Base-by-base conservation (phyloP, 495 filamentous ascomycete species). In the Talaromyces proteolyticus region DNA sequence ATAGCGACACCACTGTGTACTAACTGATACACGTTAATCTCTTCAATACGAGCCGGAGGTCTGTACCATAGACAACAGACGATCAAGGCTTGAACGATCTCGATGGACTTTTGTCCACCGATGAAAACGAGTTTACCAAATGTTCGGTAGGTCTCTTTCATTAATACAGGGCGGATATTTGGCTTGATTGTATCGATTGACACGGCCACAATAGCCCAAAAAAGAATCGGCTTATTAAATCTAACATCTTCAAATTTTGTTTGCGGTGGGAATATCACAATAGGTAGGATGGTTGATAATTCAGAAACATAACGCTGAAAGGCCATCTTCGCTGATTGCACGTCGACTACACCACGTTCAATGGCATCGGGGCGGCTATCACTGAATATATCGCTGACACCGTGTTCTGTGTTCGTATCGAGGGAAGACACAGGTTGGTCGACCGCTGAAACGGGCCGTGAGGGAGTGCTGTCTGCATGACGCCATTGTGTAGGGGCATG, bases 11-110 rank as follows among this genome's bases (percentile, higher is more conserved):
- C 88, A 45, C 91, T 78, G 57, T 96, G 88, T 21, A 88, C 82
- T 47, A 94, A 72, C 65, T 92, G 88, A 63, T 94, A 94, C 60
- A 92, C 95, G 58, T 93, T 94, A 54, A 93, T 76, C 66, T 96
- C 88, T 50, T 95, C 89, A 43, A 83, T 86, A 48, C 85, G 75
- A 47, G 91, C 85, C 2, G 91, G 89, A 16, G 89, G 87, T 54
- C 79, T 84, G 56, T 96, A 96, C 87, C 88, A 95, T 20, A 86
- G 74, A 14, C 80, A 79, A 21, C 74, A 70, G 18, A 95, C 68
- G 26, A 89, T 71, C 10, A 96, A 63, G 1, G 88, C 80, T 68
- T 97, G 91, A 10, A 95, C 79, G 1, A 97, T 66, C 57, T 97
- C 92, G 10, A 97, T 67, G 6, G 79, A 86, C 68, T 96, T 97